Percentiles rank a stretch among this genome's conserved stretches.
These are phyloP conservation scores for Perilla frutescens DNA, from an alignment of 257 asterid species.

Conservation along the genomic window DNA sequence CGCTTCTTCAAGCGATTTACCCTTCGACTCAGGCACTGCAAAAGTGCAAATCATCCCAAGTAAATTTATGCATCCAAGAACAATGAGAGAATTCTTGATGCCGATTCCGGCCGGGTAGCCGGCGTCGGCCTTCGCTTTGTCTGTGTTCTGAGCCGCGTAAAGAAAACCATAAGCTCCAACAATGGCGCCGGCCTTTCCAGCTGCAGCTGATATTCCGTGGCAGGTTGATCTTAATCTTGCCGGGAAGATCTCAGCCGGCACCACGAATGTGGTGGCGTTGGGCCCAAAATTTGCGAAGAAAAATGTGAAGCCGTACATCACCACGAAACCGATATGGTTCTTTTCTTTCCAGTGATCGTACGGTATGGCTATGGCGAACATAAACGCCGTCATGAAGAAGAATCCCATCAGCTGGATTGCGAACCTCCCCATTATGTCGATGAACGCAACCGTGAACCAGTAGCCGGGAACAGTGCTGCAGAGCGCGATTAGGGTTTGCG, in stretches of 20 bases:
- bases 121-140: slow-evolving; percentile 31
- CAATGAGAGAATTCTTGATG: slow-evolving; percentile 45
- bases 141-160: slow-evolving; percentile 44
- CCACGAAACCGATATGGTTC: slow-evolving; percentile 45
- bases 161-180: slow-evolving; percentile 56
- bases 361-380: slow-evolving; percentile 53
- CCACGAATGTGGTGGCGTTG: slow-evolving; percentile 56
- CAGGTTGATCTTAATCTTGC: slow-evolving; percentile 53
- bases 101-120: slow-evolving; percentile 53
- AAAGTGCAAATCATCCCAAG: slow-evolving; percentile 51
- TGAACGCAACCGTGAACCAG: slow-evolving; percentile 56
- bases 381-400: slow-evolving; percentile 53
- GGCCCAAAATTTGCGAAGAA: slow-evolving; percentile 64
- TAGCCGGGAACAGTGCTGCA: slow-evolving; percentile 57
- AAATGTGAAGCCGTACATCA: slow-evolving; percentile 47
- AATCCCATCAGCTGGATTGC: slow-evolving; percentile 48
- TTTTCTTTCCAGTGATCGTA: slow-evolving; percentile 44
- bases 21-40: slow-evolving; percentile 53
- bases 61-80: slow-evolving; percentile 40
- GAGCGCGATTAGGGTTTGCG: slow-evolving; percentile 49
- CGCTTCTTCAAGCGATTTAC: slow-evolving; percentile 54
- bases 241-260: slow-evolving; percentile 55
- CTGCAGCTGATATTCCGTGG: slow-evolving; percentile 53
- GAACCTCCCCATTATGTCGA: slow-evolving; percentile 46
- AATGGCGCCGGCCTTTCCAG: slow-evolving; percentile 57